phyloP scores from a whole-genome alignment of 2,329 filamentous ascomycete species.

The Calonectria ilicicola region DNA sequence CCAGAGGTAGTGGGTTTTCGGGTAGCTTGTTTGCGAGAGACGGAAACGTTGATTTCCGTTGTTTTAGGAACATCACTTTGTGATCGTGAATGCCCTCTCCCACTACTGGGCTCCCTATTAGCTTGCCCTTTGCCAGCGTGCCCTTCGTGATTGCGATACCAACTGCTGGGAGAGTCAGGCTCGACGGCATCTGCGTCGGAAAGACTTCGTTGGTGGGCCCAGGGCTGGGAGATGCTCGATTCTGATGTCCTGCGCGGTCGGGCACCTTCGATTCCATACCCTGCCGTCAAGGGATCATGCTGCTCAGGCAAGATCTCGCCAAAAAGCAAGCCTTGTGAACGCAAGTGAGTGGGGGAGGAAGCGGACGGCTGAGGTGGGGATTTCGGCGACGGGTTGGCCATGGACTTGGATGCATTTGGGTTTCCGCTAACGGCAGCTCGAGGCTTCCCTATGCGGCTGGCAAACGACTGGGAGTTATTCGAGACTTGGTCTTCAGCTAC shows the following conservation, averaged over 20 bases:
- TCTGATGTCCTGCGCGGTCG: conserved; percentile 76
- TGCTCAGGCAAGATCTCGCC: conserved; percentile 78
- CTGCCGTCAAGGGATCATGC: conserved; percentile 62
- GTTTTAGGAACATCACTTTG: conserved; percentile 70
- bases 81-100: conserved; percentile 59
- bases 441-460: conserved; percentile 69
- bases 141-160: conserved; percentile 63
- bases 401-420: conserved; percentile 50
- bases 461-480: conserved; percentile 68
- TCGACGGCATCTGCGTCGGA: conserved; percentile 69
- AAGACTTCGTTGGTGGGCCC: conserved; percentile 63
- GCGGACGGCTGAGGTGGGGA: conserved; percentile 48
- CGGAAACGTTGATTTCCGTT: conserved; percentile 47
- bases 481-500: conserved; percentile 64
- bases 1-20: conserved; percentile 39
- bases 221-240: conserved; percentile 70
- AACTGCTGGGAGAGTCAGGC: conserved; percentile 74
- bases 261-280: conserved; percentile 69
- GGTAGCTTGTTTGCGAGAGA: conserved; percentile 48
- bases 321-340: conserved; percentile 72
- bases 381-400: conserved; percentile 48
- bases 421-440: conserved; percentile 49
- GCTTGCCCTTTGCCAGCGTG: conserved; percentile 35
- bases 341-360: conserved; percentile 48
- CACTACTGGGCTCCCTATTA: conserved; percentile 39